Evolutionary conservation across 441 rosid genomes (phyloP).

Genomic region (Syzygium syzygioides): DNA sequence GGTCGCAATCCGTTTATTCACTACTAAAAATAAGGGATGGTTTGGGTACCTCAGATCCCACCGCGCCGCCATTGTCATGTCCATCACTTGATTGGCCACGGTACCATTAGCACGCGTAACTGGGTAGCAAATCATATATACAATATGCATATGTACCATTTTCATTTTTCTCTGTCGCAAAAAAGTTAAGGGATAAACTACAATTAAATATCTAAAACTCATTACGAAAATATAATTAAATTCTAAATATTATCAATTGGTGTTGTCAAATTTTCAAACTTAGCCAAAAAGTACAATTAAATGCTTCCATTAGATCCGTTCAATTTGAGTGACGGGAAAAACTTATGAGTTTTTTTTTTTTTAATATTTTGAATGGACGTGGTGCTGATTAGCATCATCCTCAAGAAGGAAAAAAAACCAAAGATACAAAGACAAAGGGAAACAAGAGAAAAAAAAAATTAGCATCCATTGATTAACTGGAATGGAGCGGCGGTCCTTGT

Average conservation of each 20-base stretch:
- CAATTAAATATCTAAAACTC: neutral
- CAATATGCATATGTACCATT: neutral
- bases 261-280: neutral
- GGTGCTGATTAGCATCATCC: neutral
- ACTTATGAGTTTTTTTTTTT: accelerated
- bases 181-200: neutral
- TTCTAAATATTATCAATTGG: neutral
- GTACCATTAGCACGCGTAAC: neutral
- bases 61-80: neutral
- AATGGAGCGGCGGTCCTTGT: neutral
- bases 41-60: neutral
- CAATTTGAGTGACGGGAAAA: neutral
- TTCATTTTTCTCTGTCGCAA: neutral
- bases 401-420: neutral
- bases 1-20: neutral
- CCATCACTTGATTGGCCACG: neutral
- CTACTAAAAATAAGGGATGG: neutral
- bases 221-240: neutral
- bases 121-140: neutral
- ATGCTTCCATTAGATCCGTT: neutral
- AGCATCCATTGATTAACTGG: neutral
- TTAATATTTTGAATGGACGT: neutral
- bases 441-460: neutral
- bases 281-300: neutral
- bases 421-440: neutral